A percentile compares a stretch with the other conserved stretches of the same genome.
Evolutionary conservation across 2,329 filamentous ascomycete genomes (phyloP).

Genomic region (Magnaporthiopsis incrustans): DNA sequence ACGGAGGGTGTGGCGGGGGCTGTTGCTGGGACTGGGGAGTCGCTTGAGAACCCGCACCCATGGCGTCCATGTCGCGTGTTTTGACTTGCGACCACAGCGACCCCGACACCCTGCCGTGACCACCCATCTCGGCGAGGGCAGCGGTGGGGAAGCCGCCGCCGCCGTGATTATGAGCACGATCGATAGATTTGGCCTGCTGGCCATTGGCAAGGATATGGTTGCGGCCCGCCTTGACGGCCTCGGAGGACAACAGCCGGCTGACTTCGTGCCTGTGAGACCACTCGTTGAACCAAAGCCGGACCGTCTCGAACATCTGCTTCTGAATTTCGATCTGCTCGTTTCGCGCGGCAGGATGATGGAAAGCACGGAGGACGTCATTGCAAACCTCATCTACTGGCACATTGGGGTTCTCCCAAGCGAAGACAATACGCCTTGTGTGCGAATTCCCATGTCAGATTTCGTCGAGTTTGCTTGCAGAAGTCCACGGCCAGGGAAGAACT

Average conservation of each 20-base stretch:
- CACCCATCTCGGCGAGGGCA: constrained; percentile 29
- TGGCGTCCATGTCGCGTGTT: constrained; percentile 47
- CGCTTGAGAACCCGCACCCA: constrained; percentile 32
- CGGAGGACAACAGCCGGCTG: constrained; percentile 68
- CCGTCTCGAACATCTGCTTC: constrained; percentile 78
- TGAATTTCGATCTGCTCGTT: constrained; percentile 73
- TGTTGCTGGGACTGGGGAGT: constrained; percentile 20
- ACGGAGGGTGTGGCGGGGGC: constrained; percentile 15
- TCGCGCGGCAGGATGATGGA: constrained; percentile 84
- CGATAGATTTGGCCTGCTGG: constrained; percentile 23
- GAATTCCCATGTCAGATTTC: background rate
- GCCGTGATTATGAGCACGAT: constrained; percentile 10
- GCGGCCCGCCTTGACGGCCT: constrained; percentile 73
- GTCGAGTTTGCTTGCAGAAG: background rate
- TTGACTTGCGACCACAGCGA: constrained; percentile 56
- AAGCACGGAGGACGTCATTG: constrained; percentile 70
- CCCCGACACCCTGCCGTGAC: constrained; percentile 50
- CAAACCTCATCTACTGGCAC: constrained; percentile 78
- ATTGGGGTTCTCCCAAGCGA: constrained; percentile 84
- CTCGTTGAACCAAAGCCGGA: constrained; percentile 71
- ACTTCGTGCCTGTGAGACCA: constrained; percentile 60
- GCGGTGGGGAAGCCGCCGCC: constrained; percentile 17
- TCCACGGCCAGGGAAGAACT: constrained; percentile 20
- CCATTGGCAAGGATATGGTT: constrained; percentile 56
- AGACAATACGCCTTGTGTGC: constrained; percentile 59